Conservation (phyloP, 176 grass and related monocot species). For the Rhipidocladum racemiflorum region DNA sequence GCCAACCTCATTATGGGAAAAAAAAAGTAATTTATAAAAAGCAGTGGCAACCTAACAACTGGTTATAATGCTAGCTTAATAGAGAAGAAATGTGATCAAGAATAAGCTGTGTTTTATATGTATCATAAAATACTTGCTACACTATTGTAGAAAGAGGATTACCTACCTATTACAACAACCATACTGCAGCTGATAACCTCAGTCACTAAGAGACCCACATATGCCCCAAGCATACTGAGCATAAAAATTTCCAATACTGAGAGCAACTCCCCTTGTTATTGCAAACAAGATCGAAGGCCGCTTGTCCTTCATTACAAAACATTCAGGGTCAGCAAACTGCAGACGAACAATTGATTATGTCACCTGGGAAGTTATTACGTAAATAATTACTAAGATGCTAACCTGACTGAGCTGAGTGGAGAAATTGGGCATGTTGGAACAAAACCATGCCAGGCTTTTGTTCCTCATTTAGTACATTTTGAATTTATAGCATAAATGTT, state of each 20-base stretch:
- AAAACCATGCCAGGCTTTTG: too few relatives aligned
- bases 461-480: too few relatives aligned
- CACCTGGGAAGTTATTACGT: background rate
- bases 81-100: background rate
- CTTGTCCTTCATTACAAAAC: slow-evolving; percentile 49
- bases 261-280: slow-evolving; percentile 61
- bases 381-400: background rate
- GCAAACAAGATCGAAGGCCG: slow-evolving; percentile 71
- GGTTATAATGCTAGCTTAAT: background rate
- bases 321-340: background rate
- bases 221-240: slow-evolving; percentile 85
- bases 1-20: background rate
- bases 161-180: slow-evolving; percentile 67
- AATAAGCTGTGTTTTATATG: background rate
- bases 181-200: slow-evolving; percentile 68
- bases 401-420: slow-evolving; percentile 70
- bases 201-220: slow-evolving; percentile 68
- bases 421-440: slow-evolving; percentile 59
- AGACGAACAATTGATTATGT: background rate
- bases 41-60: background rate
- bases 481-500: too few relatives aligned
- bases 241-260: slow-evolving; percentile 65
- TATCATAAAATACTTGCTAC: background rate
- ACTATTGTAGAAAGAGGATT: background rate
- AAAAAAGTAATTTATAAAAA: background rate